These are phyloP conservation scores for Pseudogymnoascus destructans DNA, from an alignment of 2,329 filamentous ascomycete species.

Conservation along the genomic window DNA sequence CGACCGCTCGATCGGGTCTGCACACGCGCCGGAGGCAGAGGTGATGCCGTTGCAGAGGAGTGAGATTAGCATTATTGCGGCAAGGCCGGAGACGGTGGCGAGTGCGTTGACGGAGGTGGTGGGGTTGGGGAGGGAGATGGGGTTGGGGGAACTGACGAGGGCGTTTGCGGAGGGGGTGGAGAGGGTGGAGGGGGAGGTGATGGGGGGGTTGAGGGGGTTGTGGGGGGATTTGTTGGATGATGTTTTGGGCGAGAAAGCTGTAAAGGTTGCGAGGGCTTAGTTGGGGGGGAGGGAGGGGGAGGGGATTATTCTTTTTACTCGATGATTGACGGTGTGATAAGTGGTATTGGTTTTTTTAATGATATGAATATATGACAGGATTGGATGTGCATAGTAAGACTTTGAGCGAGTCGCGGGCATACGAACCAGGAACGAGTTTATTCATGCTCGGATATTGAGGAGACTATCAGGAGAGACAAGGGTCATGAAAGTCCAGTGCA, in stretches of 20 bases:
- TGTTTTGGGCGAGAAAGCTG: slow-evolving; percentile 23
- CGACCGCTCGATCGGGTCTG: slow-evolving; percentile 20
- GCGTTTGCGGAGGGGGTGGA: slow-evolving; percentile 29
- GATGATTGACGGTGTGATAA: neutral
- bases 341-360: neutral
- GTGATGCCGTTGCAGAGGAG: slow-evolving; percentile 32
- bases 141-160: slow-evolving; percentile 43
- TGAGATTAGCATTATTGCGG: slow-evolving; percentile 43
- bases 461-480: accelerated
- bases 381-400: neutral
- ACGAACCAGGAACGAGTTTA: neutral
- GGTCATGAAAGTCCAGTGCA: neutral
- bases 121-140: slow-evolving; percentile 34
- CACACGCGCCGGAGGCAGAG: slow-evolving; percentile 31
- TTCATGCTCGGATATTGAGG: neutral
- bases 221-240: slow-evolving; percentile 46
- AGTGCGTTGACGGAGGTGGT: slow-evolving; percentile 45
- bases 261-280: neutral
- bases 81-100: slow-evolving; percentile 38
- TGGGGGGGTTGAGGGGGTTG: slow-evolving; percentile 40
- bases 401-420: neutral
- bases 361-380: neutral
- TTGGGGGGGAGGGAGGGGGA: neutral
- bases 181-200: slow-evolving; percentile 24
- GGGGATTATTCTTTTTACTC: neutral